These are phyloP conservation scores for Patellifolia procumbens DNA, from an alignment of 179 eudicot species.

Conservation along the genomic window DNA sequence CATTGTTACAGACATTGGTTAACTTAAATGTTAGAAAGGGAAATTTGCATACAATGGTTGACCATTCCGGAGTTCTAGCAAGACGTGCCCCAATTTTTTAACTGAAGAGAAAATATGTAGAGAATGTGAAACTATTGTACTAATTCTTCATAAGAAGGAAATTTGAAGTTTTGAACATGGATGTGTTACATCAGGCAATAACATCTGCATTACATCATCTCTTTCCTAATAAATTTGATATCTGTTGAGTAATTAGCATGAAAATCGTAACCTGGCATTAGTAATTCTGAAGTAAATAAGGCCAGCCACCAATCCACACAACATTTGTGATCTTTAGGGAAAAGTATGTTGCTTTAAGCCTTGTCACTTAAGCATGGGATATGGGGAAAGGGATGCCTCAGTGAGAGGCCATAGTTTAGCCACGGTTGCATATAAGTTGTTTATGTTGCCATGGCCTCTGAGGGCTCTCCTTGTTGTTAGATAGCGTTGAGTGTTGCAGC, in stretches of 20 bases:
- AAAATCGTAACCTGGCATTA: not conserved
- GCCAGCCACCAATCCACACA: not conserved
- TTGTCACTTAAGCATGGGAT: not conserved
- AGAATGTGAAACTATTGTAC: not conserved
- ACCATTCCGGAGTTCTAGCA: not conserved
- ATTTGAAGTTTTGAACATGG: not conserved
- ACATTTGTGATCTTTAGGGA: not conserved
- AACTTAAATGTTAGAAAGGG: conserved; percentile 4
- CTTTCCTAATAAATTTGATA: not conserved
- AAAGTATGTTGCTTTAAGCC: not conserved
- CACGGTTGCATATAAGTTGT: not conserved
- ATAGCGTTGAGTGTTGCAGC: not conserved
- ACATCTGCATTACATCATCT: not conserved
- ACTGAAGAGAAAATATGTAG: not conserved
- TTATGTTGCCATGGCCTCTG: not conserved
- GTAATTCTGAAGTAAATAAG: not conserved
- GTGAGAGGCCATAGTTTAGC: not conserved
- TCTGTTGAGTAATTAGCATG: not conserved
- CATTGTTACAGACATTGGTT: not conserved
- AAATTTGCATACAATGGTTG: not conserved
- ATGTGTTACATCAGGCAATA: not conserved
- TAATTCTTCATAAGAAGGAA: not conserved
- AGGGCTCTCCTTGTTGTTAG: not conserved
- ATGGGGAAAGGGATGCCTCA: not conserved
- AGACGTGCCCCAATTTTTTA: not conserved